phyloP scores from a whole-genome alignment of 176 grass and related monocot genomes.

The Chloris gayana region DNA sequence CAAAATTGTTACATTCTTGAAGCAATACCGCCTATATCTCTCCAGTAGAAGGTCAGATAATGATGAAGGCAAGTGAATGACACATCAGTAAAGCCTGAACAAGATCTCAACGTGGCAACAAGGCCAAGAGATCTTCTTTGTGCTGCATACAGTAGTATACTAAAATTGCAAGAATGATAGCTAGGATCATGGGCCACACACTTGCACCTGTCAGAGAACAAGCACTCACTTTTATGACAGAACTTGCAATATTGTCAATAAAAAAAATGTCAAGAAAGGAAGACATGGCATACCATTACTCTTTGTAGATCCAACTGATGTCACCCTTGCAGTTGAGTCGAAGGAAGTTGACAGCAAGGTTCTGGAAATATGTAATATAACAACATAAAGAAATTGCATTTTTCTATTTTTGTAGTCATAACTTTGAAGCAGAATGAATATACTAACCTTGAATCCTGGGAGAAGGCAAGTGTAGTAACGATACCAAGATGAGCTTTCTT shows the following conservation, averaged over 20 bases:
- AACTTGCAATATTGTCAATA: conserved; percentile 8
- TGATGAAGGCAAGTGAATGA: conserved; percentile 10
- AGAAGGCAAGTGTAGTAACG: conserved; percentile 73
- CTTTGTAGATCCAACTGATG: conserved; percentile 55
- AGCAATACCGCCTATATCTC: not conserved
- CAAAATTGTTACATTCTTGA: conserved; percentile 19
- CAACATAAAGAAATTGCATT: conserved; percentile 11
- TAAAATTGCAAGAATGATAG: conserved; percentile 67
- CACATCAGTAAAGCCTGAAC: conserved; percentile 10
- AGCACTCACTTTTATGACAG: conserved; percentile 25
- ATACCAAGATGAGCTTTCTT: conserved; percentile 95
- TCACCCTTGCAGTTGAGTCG: conserved; percentile 86
- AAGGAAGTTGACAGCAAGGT: conserved; percentile 83
- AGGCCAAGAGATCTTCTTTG: conserved; percentile 46
- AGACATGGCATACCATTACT: conserved; percentile 48
- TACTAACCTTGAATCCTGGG: conserved; percentile 78
- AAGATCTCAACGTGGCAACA: conserved; percentile 32
- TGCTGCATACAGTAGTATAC: conserved; percentile 70
- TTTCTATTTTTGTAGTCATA: not conserved
- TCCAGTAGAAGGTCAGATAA: conserved; percentile 1
- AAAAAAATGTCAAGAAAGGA: conserved; percentile 23
- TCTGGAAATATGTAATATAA: conserved; percentile 45
- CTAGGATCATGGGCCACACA: conserved; percentile 56
- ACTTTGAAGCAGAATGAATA: conserved; percentile 22
- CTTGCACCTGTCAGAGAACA: conserved; percentile 64